Conservation (phyloP, 2,329 filamentous ascomycete species). For the Calonectria multiphialidica region DNA sequence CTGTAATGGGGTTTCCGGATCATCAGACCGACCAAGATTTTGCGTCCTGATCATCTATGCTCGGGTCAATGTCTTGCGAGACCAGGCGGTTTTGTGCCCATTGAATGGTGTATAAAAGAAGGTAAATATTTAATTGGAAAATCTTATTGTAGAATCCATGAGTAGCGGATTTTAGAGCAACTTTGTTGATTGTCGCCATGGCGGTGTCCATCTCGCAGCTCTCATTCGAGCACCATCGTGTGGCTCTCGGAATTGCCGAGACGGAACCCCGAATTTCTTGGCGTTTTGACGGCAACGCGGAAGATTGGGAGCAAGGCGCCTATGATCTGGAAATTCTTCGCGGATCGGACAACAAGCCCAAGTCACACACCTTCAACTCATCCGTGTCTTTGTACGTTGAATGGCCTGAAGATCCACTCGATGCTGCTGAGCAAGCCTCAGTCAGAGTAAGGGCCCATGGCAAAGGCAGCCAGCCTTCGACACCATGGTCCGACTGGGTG, state of each 20-base stretch:
- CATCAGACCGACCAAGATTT: background rate
- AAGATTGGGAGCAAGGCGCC: constrained; percentile 56
- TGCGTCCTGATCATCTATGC: background rate
- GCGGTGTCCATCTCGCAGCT: constrained; percentile 53
- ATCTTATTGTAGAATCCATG: background rate
- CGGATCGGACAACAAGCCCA: constrained; percentile 1
- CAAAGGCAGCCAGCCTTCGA: constrained; percentile 25
- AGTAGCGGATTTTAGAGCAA: background rate
- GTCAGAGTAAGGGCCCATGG: constrained; percentile 52
- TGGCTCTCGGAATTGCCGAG: constrained; percentile 58
- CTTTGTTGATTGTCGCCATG: constrained; percentile 40
- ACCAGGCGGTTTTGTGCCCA: background rate
- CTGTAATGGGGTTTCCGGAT: background rate
- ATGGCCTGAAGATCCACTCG: constrained; percentile 55
- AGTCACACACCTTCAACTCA: constrained; percentile 46
- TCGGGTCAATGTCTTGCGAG: constrained; percentile 8
- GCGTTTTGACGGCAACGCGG: constrained; percentile 53
- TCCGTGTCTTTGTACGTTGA: constrained; percentile 55
- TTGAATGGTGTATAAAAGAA: background rate
- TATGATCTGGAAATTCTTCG: constrained; percentile 58
- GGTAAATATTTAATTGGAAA: background rate
- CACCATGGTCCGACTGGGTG: constrained; percentile 44
- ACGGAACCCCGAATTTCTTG: constrained; percentile 59
- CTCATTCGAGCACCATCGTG: constrained; percentile 56
- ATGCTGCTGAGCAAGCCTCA: constrained; percentile 45